phyloP scores from a whole-genome alignment of 192 early-diverging fungal genomes.

The Linnemannia exigua region DNA sequence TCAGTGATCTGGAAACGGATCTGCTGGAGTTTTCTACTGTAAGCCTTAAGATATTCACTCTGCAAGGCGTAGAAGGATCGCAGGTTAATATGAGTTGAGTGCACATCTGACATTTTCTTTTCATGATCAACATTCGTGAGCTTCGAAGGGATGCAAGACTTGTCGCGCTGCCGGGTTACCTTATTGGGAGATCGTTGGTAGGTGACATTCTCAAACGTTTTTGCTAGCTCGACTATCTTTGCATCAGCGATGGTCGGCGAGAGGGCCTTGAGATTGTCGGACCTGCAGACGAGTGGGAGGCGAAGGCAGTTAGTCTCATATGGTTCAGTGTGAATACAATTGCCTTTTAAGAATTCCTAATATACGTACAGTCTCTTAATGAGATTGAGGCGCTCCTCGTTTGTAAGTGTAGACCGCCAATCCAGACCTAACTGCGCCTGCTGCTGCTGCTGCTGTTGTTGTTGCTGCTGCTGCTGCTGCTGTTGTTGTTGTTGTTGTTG shows the following conservation, averaged over 20 bases:
- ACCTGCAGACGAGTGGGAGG: constrained; percentile 8
- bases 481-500: constrained; percentile 22
- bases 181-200: constrained; percentile 32
- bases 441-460: constrained; percentile 20
- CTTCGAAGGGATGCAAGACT: no score
- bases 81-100: background rate
- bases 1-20: constrained; percentile 37
- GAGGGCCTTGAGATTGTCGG: constrained; percentile 35
- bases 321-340: background rate
- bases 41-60: constrained; percentile 34
- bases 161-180: no score
- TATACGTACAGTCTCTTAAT: constrained; percentile 38
- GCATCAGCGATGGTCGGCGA: constrained; percentile 39
- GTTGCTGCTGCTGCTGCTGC: constrained; percentile 17
- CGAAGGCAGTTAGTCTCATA: background rate
- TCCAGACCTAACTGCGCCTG: constrained; percentile 16
- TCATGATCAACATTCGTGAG: no score
- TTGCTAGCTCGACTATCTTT: constrained; percentile 49
- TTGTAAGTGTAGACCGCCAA: constrained; percentile 24
- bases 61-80: background rate
- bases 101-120: background rate
- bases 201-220: constrained; percentile 53
- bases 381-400: constrained; percentile 30
- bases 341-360: background rate
- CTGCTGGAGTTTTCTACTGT: constrained; percentile 44